Percentiles rank a stretch among this genome's conserved stretches.
These are phyloP conservation scores for Yamadazyma takamatsuzukensis DNA, from an alignment of 805 yeast genomes.

Conservation along the genomic window DNA sequence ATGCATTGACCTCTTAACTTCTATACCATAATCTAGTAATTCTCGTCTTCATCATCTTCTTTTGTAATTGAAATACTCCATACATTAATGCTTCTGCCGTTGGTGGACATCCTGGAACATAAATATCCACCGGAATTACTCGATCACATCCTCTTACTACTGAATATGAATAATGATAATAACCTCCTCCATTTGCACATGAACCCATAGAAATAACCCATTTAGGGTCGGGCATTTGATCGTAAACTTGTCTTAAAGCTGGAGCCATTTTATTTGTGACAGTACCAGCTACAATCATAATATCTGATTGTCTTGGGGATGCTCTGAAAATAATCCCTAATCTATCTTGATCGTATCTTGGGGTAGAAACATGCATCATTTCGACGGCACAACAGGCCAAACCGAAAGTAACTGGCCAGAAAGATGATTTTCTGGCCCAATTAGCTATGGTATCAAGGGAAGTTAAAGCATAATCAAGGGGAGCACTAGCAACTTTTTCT, in stretches of 20 bases:
- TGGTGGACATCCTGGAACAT: conserved; percentile 93
- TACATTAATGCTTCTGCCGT: conserved; percentile 88
- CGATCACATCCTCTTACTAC: conserved; percentile 91
- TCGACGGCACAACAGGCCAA: conserved; percentile 92
- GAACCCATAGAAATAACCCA: conserved; percentile 96
- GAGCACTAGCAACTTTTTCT: conserved; percentile 49
- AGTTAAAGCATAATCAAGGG: conserved; percentile 78
- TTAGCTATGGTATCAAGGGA: conserved; percentile 77
- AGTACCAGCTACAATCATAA: conserved; percentile 90
- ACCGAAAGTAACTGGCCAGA: conserved; percentile 93
- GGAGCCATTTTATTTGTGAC: conserved; percentile 93
- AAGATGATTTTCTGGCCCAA: conserved; percentile 90
- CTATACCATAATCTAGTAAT: conserved; percentile 87
- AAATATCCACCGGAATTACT: conserved; percentile 82
- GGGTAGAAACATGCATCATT: conserved; percentile 92
- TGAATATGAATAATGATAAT: conserved; percentile 83
- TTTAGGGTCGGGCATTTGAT: conserved; percentile 92
- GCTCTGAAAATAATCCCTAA: conserved; percentile 91
- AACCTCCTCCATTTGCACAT: conserved; percentile 93
- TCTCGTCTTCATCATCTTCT: conserved; percentile 81
- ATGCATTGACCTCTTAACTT: conserved; percentile 29
- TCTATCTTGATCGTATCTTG: conserved; percentile 89
- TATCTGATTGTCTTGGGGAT: conserved; percentile 88
- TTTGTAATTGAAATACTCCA: conserved; percentile 84
- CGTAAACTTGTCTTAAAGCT: conserved; percentile 86